A percentile compares a stretch with the other conserved stretches of the same genome.
These are phyloP conservation scores for Paramecium biaurelia DNA, from an alignment of 73 alveolate genomes.

Conservation along the genomic window DNA sequence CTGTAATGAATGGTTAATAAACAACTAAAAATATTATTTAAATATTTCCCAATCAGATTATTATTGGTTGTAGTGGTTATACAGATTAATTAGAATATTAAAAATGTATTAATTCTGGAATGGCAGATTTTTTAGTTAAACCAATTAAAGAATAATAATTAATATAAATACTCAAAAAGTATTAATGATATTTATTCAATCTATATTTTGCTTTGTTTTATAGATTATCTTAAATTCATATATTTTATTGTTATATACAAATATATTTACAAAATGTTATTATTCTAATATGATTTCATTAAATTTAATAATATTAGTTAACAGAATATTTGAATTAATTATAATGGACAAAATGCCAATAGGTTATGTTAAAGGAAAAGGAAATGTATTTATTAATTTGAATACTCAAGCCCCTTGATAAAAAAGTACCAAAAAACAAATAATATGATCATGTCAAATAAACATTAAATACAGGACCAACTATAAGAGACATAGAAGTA, in stretches of 20 bases:
- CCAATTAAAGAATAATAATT: neutral
- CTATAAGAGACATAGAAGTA: slow-evolving; percentile 90
- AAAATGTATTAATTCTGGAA: neutral
- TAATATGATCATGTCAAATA: slow-evolving; percentile 86
- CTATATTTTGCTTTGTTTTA: neutral
- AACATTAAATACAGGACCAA: slow-evolving; percentile 91
- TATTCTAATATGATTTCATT: neutral
- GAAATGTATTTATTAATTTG: slow-evolving; percentile 30
- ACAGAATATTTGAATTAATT: neutral
- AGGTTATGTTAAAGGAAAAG: slow-evolving; percentile 64
- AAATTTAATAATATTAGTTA: neutral
- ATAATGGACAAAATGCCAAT: slow-evolving; percentile 58
- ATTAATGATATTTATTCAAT: neutral
- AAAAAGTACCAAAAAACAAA: slow-evolving; percentile 86
- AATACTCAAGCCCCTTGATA: slow-evolving; percentile 75
- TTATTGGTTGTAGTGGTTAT: slow-evolving; percentile 18
- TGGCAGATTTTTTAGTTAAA: neutral
- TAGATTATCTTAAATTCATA: neutral
- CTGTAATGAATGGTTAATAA: neutral
- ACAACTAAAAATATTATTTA: neutral
- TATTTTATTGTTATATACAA: no score
- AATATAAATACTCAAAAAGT: neutral
- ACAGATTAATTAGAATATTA: neutral
- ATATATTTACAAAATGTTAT: no score
- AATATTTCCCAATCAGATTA: neutral